Percentiles rank a stretch among this genome's conserved stretches.
Conservation (phyloP, 2,329 filamentous ascomycete genomes). For the Aplosporella prunicola region DNA sequence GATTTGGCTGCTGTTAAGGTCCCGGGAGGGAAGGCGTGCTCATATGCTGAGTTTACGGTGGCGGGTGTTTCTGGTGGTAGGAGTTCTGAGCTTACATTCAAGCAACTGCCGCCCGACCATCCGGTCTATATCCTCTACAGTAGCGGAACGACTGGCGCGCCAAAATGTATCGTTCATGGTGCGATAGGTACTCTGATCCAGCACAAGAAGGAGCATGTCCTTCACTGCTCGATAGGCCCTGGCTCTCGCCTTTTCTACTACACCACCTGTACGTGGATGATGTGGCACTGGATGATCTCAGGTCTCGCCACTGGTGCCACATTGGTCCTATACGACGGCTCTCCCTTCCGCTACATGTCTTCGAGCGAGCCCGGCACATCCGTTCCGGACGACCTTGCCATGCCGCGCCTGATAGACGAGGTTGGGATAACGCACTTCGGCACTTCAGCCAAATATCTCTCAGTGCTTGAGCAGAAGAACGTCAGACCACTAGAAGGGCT, state of each 20-base stretch:
- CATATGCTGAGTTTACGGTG: slow-evolving; percentile 25
- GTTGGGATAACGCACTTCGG: slow-evolving; percentile 85
- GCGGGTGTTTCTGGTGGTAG: slow-evolving; percentile 24
- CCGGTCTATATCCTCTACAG: slow-evolving; percentile 92
- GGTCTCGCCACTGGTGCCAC: slow-evolving; percentile 75
- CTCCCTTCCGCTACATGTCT: slow-evolving; percentile 57
- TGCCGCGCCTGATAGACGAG: slow-evolving; percentile 73
- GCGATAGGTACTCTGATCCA: slow-evolving; percentile 83
- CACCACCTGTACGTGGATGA: slow-evolving; percentile 97
- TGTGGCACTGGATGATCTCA: slow-evolving; percentile 97
- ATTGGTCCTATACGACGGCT: slow-evolving; percentile 83
- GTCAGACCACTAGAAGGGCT: slow-evolving; percentile 51
- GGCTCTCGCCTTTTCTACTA: slow-evolving; percentile 79
- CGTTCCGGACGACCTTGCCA: slow-evolving; percentile 62
- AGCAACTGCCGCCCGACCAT: slow-evolving; percentile 72
- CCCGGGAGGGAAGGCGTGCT: slow-evolving; percentile 20
- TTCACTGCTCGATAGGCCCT: slow-evolving; percentile 73
- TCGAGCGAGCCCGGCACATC: slow-evolving; percentile 37
- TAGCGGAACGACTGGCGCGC: slow-evolving; percentile 75
- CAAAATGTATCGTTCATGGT: slow-evolving; percentile 92
- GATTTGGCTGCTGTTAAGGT: slow-evolving; percentile 32
- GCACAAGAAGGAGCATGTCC: slow-evolving; percentile 90
- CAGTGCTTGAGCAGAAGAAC: slow-evolving; percentile 71
- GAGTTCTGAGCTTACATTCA: slow-evolving; percentile 44
- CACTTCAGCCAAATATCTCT: slow-evolving; percentile 88